Evolutionary conservation across 192 early-diverging fungal genomes (phyloP), one percentile per base, ranked within the genome.

Genomic region (Linnemannia elongata): DNA sequence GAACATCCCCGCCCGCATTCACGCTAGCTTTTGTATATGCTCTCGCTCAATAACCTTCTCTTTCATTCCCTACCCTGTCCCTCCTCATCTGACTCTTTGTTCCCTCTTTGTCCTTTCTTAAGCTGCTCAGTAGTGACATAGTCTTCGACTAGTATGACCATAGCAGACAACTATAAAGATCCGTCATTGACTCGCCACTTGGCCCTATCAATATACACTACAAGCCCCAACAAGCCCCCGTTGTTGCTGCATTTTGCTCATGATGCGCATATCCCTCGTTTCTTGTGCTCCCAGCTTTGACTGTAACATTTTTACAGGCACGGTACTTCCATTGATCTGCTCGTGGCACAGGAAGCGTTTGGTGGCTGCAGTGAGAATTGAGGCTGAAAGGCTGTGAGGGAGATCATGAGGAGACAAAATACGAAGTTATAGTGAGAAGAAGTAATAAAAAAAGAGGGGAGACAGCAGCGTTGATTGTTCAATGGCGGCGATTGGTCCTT

Each of bases 371-470:
- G 4, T 39, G 27, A 60, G 27, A 2, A 27, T 15, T 66, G 60
- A 66, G 3, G 55, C 2, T 66, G 60, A 30, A 15, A 27, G 24
- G 60, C 30, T 27, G 9, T 10, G 13, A 33, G 10, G 36, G 38
- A 57, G 68, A 42, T 44, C n/a, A 49, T 22, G 66, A 47, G 39
- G n/a, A n/a, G 66, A 38, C 39, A 36, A 69, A 10, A 79, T 49
- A 38, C 22, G 12, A 18, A 72, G n/a, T n/a, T n/a, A n/a, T n/a
- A 22, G 70, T 79, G 78, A 73, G 71, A 69, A 36, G 68, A 75
- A 74, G 30, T 27, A 74, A 69, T 44, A 77, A 33, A 66, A 2
- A 69, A 69, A 8, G 41, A 39, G 52, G 27, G 18, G 6, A 39
- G 60, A 68, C 38, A 76, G n/a, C n/a, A 27, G 9, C 30, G 30